Percentiles rank a stretch among this genome's conserved stretches.
These are phyloP conservation scores for Aphanomyces euteiches DNA, from an alignment of 352 stramenopile species.

Conservation along the genomic window DNA sequence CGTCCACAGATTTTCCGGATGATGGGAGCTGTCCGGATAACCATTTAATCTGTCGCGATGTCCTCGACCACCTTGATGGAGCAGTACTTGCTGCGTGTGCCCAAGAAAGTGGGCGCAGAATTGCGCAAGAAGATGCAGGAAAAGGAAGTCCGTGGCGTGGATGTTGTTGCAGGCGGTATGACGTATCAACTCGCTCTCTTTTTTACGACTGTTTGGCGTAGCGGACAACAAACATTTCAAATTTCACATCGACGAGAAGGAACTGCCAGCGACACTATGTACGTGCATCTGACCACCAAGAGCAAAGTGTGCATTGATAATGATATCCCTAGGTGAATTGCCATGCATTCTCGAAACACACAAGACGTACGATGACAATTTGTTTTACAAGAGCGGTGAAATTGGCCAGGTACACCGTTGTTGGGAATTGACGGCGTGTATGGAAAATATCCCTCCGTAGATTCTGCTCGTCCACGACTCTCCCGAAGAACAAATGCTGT, in stretches of 20 bases:
- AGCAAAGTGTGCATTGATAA: no score
- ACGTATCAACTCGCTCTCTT: not conserved
- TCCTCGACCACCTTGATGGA: slow-evolving; percentile 49
- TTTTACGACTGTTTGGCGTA: slow-evolving; percentile 31
- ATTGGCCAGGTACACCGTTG: slow-evolving; percentile 59
- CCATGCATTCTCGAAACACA: slow-evolving; percentile 83
- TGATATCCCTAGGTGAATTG: slow-evolving; percentile 55
- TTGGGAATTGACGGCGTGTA: not conserved
- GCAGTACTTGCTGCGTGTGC: slow-evolving; percentile 82
- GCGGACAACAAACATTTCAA: slow-evolving; percentile 86
- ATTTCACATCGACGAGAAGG: slow-evolving; percentile 63
- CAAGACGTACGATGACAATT: slow-evolving; percentile 87
- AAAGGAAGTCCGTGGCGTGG: slow-evolving; percentile 55
- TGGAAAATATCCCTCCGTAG: slow-evolving; percentile 32
- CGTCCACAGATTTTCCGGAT: no score
- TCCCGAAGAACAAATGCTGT: slow-evolving; percentile 57
- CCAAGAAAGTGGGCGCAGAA: slow-evolving; percentile 73
- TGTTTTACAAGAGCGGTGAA: slow-evolving; percentile 86
- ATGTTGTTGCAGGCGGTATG: slow-evolving; percentile 73
- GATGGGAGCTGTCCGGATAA: no score
- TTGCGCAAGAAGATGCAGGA: slow-evolving; percentile 61
- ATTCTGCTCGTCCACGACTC: slow-evolving; percentile 82
- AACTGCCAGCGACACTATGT: slow-evolving; percentile 81
- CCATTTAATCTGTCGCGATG: not conserved
- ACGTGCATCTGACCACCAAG: not conserved